Base-by-base conservation (phyloP, 495 filamentous ascomycete species). In the Hypomontagnella monticulosa region DNA sequence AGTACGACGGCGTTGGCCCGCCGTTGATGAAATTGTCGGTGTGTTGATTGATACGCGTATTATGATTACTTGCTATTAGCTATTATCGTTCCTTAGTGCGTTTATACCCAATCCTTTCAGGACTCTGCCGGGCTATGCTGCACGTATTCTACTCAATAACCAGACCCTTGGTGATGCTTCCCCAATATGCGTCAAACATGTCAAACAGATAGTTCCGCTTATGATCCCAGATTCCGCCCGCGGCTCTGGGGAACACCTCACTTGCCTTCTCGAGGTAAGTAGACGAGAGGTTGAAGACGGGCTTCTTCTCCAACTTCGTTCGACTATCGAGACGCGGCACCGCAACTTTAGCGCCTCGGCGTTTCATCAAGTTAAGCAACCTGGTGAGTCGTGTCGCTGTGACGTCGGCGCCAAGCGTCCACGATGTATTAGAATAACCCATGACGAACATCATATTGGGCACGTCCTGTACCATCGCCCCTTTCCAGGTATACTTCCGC, bases 401-500 rank as follows among this genome's bases (percentile, higher is more conserved):
- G 11, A 69, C 67, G 16, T 82, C 79, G 3, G 74, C 73, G 4
- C 79, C 79, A 1, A 82, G 66, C 2, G 78, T 82, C 79, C 78
- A 82, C 8, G 74, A 74, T 1, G 75, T 69, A 57, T 77, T 77
- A 20, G 67, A 74, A 50, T 80, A 82, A 14, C 79, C 79, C 12
- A 80, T 54, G 11, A 76, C 33, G 33, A 79, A 64, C 10, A 64
- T 63, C 1, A 70, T 64, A 42, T 81, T 80, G 32, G 79, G 79
- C 5, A 80, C 11, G 48, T 78, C 76, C 58, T 80, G 69, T 10
- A 81, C n/a, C 77, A 80, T 79, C 2, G 69, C 46, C 3, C 72
- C 70, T 53, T 75, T 78, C 79, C 78, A 82, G n/a, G 74, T 37
- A 47, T 63, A 77, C 48, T 78, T 78, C 11, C 76, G 44, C 0